phyloP scores from a whole-genome alignment of 2,329 filamentous ascomycete species.

The Hymenoscyphus fraxineus region DNA sequence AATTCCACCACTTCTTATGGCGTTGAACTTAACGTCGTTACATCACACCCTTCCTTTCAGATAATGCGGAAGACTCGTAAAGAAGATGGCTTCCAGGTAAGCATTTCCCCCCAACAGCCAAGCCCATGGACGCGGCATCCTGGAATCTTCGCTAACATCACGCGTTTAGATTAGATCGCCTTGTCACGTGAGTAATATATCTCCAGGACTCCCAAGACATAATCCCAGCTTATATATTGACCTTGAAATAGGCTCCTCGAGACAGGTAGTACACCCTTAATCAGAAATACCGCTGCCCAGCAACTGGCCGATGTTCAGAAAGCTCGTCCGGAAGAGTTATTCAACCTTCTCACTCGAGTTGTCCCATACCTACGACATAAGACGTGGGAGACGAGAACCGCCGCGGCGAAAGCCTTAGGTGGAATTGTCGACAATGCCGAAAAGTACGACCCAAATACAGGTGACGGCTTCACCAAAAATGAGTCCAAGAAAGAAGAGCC shows the following conservation, averaged over 20 bases:
- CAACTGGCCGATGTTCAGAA: constrained; percentile 98
- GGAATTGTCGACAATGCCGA: constrained; percentile 90
- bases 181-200: constrained; percentile 70
- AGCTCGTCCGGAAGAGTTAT: constrained; percentile 93
- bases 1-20: background rate
- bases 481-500: constrained; percentile 43
- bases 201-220: background rate
- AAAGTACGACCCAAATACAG: constrained; percentile 80
- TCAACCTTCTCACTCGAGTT: constrained; percentile 88
- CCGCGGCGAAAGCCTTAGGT: constrained; percentile 88
- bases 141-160: constrained; percentile 20
- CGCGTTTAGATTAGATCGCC: constrained; percentile 66
- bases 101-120: constrained; percentile 12
- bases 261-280: constrained; percentile 92
- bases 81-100: constrained; percentile 37
- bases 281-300: constrained; percentile 93
- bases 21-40: constrained; percentile 14
- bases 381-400: constrained; percentile 94
- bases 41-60: constrained; percentile 15
- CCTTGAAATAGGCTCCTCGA: constrained; percentile 70
- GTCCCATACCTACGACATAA: constrained; percentile 94
- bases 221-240: constrained; percentile 16
- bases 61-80: constrained; percentile 25
- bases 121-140: constrained; percentile 11
- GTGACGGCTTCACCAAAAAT: constrained; percentile 53